These are phyloP conservation scores for Populus tomentosa DNA, from an alignment of 441 rosid species.

Conservation along the genomic window DNA sequence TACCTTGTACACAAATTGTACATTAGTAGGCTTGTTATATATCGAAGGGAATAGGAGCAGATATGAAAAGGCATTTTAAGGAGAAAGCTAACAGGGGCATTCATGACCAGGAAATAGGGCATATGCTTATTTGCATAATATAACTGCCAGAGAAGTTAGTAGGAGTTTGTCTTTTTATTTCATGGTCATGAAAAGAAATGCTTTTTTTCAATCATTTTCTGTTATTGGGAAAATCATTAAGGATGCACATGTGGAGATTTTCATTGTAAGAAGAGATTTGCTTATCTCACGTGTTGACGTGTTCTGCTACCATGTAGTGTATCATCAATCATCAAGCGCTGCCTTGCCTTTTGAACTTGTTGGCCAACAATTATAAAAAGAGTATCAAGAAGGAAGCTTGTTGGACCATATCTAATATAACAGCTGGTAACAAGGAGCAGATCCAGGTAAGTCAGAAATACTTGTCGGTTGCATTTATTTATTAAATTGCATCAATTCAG, in stretches of 20 bases:
- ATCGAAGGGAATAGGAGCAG: neutral
- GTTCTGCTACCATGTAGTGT: constrained; percentile 36
- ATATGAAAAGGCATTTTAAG: too few species aligned
- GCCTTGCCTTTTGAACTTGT: constrained; percentile 63
- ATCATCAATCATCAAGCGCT: constrained; percentile 66
- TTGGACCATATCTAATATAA: constrained; percentile 95
- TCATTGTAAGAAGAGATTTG: neutral
- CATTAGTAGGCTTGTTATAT: neutral
- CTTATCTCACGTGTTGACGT: constrained; percentile 1
- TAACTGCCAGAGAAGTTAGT: neutral
- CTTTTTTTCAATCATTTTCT: neutral
- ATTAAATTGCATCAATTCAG: neutral
- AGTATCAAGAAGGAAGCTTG: constrained; percentile 94
- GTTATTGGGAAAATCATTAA: neutral
- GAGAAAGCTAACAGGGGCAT: too few species aligned
- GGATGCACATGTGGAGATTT: neutral
- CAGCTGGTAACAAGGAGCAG: constrained; percentile 89
- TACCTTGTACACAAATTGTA: neutral
- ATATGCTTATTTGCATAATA: neutral
- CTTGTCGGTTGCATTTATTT: constrained; percentile 1
- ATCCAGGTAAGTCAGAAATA: constrained; percentile 54
- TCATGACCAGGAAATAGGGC: too few species aligned
- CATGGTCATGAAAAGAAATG: neutral
- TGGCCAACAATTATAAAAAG: constrained; percentile 66
- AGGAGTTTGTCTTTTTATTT: neutral